Evolutionary conservation across 2,329 filamentous ascomycete genomes (phyloP), one percentile per base, ranked within the genome.

Genomic region (Penicillium olsonii): DNA sequence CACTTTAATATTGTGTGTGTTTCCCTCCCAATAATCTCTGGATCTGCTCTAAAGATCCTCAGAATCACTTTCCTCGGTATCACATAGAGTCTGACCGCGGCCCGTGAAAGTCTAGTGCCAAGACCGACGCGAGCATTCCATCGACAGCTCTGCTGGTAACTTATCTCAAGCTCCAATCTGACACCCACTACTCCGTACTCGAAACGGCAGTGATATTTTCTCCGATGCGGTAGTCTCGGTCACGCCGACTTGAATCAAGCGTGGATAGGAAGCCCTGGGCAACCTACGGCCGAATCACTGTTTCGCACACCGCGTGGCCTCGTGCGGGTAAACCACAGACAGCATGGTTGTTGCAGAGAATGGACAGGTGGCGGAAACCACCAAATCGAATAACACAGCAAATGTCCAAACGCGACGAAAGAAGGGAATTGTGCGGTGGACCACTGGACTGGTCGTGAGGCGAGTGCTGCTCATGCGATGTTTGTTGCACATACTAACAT

Each of bases 361-460:
- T 52, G 67, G 62, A 15, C 54, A 62, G 48, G 55, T 50, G 20
- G 39, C 55, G 38, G 62, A 63, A 9, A 52, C 50, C 34, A 45
- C 43, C 14, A 63, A 59, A 33, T 19, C 49, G 31, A 50, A 55
- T 22, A 45, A 43, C 14, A 52, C 29, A 34, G 47, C 47, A 31
- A 47, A 54, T 19, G 20, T 19, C 18, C 24, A 24, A 42, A 47
- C 41, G 53, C 51, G 37, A 62, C 52, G 50, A 50, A 52, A 42
- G 45, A 58, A 47, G 39, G 57, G 59, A 41, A 54, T 61, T 22
- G 26, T 69, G 14, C 61, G 67, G 29, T 72, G 69, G 70, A 66
- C 64, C 18, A 26, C 70, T 27, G 68, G 68, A 19, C 47, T 72
- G 43, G 42, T 68, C 19, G 62, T 68, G 42, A 66, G 70, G 70